Evolutionary conservation across 1,284 basidiomycete species (phyloP).

Genomic region (Marasmius oreades): DNA sequence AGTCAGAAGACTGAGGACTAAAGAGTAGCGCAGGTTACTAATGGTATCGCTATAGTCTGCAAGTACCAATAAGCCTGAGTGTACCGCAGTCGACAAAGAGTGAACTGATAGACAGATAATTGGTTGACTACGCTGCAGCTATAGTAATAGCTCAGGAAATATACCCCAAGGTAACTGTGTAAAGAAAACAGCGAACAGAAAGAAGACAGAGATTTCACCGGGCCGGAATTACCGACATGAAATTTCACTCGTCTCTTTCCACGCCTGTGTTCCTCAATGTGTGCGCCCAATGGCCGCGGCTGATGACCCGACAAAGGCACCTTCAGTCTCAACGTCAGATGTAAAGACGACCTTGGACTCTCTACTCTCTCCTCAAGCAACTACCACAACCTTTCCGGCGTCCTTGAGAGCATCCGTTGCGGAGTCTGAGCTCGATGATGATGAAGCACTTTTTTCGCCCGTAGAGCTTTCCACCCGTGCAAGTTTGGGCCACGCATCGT

Average conservation of each 20-base stretch:
- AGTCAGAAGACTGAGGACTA: too few species aligned
- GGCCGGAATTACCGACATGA: not conserved
- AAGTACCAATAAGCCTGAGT: too few species aligned
- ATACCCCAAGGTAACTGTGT: too few species aligned
- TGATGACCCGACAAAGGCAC: slow-evolving; percentile 10
- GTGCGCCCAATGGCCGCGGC: slow-evolving; percentile 18
- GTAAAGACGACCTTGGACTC: slow-evolving; percentile 32
- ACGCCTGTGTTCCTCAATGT: not conserved
- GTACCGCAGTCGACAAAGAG: too few species aligned
- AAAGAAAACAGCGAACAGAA: too few species aligned
- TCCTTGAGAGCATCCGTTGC: slow-evolving; percentile 40
- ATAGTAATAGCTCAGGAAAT: too few species aligned
- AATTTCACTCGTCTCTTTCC: not conserved
- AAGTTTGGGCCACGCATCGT: slow-evolving; percentile 6
- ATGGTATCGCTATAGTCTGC: too few species aligned
- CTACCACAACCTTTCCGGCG: slow-evolving; percentile 9
- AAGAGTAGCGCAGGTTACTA: too few species aligned
- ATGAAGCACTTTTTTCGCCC: slow-evolving; percentile 54
- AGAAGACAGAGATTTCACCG: too few species aligned
- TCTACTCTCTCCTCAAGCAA: slow-evolving; percentile 36
- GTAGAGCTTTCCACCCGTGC: slow-evolving; percentile 37
- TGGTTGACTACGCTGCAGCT: too few species aligned
- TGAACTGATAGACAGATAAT: too few species aligned
- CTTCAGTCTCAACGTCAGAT: slow-evolving; percentile 8
- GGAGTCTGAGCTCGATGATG: slow-evolving; percentile 60